Conservation (phyloP, 75 land plant genomes). For the Azolla pinnata region DNA sequence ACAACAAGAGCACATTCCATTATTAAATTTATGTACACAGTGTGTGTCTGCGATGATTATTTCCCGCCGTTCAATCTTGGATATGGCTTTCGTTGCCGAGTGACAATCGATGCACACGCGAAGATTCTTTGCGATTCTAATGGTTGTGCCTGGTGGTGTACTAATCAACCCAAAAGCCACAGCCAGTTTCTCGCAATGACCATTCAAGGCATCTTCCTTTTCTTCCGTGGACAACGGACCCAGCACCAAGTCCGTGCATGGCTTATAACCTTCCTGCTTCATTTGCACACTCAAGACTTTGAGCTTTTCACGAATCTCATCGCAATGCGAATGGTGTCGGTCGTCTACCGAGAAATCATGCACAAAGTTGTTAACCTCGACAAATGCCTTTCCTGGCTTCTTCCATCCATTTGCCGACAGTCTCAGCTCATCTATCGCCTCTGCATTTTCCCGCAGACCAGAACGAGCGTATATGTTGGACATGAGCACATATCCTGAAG, state of each 20-base stretch:
- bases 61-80: constrained; percentile 31
- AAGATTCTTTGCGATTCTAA: constrained; percentile 38
- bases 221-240: constrained; percentile 28
- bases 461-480: constrained; percentile 36
- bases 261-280: constrained; percentile 32
- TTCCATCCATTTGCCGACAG: constrained; percentile 30
- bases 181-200: constrained; percentile 45
- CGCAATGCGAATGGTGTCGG: constrained; percentile 15
- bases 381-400: constrained; percentile 28
- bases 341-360: constrained; percentile 42
- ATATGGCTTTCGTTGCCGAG: constrained; percentile 33
- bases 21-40: constrained; percentile 33
- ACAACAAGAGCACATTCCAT: constrained; percentile 40
- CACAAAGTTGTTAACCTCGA: constrained; percentile 29
- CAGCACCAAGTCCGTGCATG: constrained; percentile 20
- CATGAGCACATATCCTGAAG: constrained; percentile 39
- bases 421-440: constrained; percentile 23
- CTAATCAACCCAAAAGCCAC: constrained; percentile 38
- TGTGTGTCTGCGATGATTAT: constrained; percentile 30
- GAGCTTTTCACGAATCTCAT: constrained; percentile 29
- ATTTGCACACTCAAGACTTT: constrained; percentile 26
- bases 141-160: constrained; percentile 29
- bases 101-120: constrained; percentile 43
- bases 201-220: constrained; percentile 28
- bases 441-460: constrained; percentile 24